Base-by-base conservation (phyloP, 2,329 filamentous ascomycete species). In the Lomentospora prolificans region DNA sequence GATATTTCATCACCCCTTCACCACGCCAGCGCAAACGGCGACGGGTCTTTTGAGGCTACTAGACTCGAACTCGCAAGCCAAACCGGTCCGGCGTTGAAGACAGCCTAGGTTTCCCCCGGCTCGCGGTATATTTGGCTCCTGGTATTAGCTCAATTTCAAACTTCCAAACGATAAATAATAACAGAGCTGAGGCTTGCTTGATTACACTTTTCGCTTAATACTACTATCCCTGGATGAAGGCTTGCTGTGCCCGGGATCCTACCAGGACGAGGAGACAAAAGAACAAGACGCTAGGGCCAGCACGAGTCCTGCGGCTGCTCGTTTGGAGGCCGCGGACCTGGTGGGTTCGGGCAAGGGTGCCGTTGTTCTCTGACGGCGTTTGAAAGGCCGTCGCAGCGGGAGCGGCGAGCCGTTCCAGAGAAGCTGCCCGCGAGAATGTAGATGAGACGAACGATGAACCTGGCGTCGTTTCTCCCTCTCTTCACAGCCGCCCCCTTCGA, bases 361-460 rank as follows among this genome's bases (percentile, higher is more conserved):
- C 30, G 12, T 7, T 33, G 30, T 33, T 33, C 12, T 33, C 12
- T 33, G 30, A 33, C 12, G 6, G 30, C 12, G 30, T 33, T 33
- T 33, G 30, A 33, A 33, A n/a, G n/a, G n/a, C n/a, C n/a, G n/a
- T n/a, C n/a, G n/a, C n/a, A n/a, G n/a, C n/a, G n/a, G n/a, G n/a
- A n/a, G n/a, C n/a, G n/a, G n/a, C n/a, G n/a, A n/a, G n/a, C n/a
- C n/a, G n/a, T n/a, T n/a, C n/a, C n/a, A n/a, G n/a, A n/a, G n/a
- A n/a, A 19, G 27, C 5, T 52, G 10, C 22, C 17, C n/a, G 36
- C 50, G 30, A 19, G 24, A n/a, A 7, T 52, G 27, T 46, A 28
- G 52, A 54, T 54, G 52, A 54, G 52, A 54, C 52, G 36, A 54
- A 44, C n/a, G 52, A 54, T 54, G 52, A 54, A 44, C 52, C 8